Conservation (phyloP, 108 stramenopile species). For the Chaetoceros muelleri region DNA sequence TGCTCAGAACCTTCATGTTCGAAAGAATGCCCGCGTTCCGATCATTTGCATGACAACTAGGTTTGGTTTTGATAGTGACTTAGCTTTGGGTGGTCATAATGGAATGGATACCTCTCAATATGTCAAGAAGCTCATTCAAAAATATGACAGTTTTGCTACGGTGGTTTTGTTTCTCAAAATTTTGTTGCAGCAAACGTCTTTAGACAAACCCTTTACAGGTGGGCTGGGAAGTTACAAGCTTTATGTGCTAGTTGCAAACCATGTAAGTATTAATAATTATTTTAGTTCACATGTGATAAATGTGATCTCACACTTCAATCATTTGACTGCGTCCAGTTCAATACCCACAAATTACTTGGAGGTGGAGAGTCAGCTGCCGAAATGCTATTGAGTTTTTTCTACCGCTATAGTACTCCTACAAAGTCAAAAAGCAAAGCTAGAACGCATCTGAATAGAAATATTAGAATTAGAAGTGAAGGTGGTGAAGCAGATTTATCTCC, state of each 20-base stretch:
- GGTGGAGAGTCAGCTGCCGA: constrained; percentile 32
- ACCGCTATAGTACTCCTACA: constrained; percentile 28
- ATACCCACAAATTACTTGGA: constrained; percentile 31
- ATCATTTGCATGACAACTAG: constrained; percentile 58
- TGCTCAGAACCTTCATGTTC: constrained; percentile 30
- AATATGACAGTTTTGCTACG: constrained; percentile 42
- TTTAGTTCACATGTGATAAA: not conserved
- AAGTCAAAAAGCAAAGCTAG: constrained; percentile 14
- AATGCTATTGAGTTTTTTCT: constrained; percentile 32
- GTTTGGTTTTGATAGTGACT: constrained; percentile 68
- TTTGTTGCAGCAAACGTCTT: constrained; percentile 55
- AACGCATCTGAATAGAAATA: constrained; percentile 5
- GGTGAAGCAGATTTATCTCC: constrained; percentile 23
- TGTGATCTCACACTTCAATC: constrained; percentile 1
- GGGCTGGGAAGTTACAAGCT: constrained; percentile 86
- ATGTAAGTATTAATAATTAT: constrained; percentile 32
- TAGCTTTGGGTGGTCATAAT: constrained; percentile 73
- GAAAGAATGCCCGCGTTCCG: constrained; percentile 53
- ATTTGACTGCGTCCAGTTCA: constrained; percentile 8
- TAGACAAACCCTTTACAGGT: constrained; percentile 90
- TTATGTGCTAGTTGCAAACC: constrained; percentile 75
- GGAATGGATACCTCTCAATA: constrained; percentile 64
- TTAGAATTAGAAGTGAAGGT: constrained; percentile 18
- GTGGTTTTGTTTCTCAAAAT: constrained; percentile 65
- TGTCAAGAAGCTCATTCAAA: constrained; percentile 17